Evolutionary conservation across 305 asterid species (phyloP).

Genomic region (Striga hermonthica): DNA sequence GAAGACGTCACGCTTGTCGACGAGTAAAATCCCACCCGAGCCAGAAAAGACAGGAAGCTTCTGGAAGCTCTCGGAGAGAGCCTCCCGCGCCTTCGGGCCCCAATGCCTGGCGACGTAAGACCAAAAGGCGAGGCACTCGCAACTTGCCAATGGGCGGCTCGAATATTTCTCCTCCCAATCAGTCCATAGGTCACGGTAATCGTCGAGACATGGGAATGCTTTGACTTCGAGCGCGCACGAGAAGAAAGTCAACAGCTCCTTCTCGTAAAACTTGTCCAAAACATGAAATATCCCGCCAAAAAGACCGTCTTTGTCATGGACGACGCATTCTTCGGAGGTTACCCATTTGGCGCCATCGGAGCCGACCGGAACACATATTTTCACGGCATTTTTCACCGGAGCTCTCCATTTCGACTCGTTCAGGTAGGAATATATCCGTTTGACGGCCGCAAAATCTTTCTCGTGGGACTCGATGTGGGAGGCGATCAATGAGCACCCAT

Average conservation of each 20-base stretch:
- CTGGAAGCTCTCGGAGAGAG: not conserved
- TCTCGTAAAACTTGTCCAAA: conserved; percentile 1
- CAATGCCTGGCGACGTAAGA: not conserved
- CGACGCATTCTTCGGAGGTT: not conserved
- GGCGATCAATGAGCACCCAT: not conserved
- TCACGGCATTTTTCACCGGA: not conserved
- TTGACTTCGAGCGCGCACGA: not conserved
- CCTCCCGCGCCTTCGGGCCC: not conserved
- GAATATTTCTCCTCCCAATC: not conserved
- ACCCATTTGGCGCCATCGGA: not conserved
- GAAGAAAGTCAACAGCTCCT: not conserved
- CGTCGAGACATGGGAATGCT: not conserved
- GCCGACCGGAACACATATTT: not conserved
- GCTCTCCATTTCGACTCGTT: not conserved
- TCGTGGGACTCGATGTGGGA: not conserved
- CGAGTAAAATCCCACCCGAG: not conserved
- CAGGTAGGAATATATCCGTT: not conserved
- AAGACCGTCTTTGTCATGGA: not conserved
- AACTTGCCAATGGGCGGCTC: not conserved
- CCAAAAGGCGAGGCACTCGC: conserved; percentile 2
- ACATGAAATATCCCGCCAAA: not conserved
- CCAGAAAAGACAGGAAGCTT: not conserved
- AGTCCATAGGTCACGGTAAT: not conserved
- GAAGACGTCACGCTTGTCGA: not conserved
- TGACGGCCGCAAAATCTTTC: not conserved